These are phyloP conservation scores for Salix suchowensis DNA, from an alignment of 345 rosid species.

Conservation along the genomic window DNA sequence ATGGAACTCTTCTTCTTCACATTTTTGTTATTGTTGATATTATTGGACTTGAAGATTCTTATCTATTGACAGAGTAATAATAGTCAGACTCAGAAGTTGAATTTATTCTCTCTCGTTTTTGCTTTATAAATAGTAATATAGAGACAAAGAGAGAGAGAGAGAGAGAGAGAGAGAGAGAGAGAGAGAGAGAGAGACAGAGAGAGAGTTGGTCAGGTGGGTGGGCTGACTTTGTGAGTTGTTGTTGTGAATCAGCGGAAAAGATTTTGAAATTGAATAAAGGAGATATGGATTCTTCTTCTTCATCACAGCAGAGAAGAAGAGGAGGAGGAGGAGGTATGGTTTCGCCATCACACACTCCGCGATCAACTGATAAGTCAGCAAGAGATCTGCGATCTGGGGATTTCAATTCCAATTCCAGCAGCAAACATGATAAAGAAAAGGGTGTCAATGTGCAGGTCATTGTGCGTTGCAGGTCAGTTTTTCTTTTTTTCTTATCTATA, in stretches of 20 bases:
- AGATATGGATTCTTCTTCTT: constrained; percentile 58
- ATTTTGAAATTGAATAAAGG: background rate
- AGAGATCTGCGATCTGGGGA: constrained; percentile 90
- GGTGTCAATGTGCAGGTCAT: constrained; percentile 98
- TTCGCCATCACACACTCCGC: constrained; percentile 84
- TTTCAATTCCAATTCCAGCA: constrained; percentile 53
- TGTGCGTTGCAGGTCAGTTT: constrained; percentile 85
- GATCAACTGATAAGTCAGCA: constrained; percentile 72
- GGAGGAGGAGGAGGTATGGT: constrained; percentile 63
- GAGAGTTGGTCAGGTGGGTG: background rate
- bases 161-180: background rate
- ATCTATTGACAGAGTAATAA: background rate
- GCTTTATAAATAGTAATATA: background rate
- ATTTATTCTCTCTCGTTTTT: background rate
- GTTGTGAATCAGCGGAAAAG: background rate
- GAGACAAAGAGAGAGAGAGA: background rate
- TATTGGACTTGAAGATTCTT: background rate
- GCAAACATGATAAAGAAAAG: constrained; percentile 77
- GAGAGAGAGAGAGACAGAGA: background rate
- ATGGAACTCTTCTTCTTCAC: background rate
- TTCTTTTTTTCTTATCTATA: background rate
- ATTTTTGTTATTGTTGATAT: background rate
- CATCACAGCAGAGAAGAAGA: constrained; percentile 56
- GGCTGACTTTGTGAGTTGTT: background rate
- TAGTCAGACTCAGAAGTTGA: background rate